phyloP scores from a whole-genome alignment of 345 rosid species.

The Bruguiera parviflora region DNA sequence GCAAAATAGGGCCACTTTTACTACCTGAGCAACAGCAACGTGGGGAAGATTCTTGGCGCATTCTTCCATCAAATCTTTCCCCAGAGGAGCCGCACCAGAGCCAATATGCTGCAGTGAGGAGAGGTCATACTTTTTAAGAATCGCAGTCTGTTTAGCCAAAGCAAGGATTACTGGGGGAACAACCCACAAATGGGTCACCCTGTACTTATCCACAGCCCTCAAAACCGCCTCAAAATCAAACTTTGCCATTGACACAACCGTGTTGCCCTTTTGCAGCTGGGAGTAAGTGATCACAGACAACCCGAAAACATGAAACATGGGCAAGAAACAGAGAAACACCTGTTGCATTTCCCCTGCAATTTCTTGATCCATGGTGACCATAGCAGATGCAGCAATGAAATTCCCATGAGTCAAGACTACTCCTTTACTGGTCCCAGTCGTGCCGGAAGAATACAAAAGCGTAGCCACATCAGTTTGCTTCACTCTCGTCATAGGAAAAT shows the following conservation, averaged over 20 bases:
- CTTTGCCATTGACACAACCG: conserved; percentile 58
- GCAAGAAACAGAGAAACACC: conserved; percentile 62
- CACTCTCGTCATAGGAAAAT: conserved; percentile 39
- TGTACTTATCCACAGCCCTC: conserved; percentile 54
- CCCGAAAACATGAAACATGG: conserved; percentile 93
- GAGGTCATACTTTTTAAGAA: conserved; percentile 52
- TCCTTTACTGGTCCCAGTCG: conserved; percentile 85
- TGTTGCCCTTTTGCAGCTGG: conserved; percentile 61
- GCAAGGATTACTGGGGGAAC: conserved; percentile 86
- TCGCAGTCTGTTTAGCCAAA: conserved; percentile 59
- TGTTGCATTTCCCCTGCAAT: conserved; percentile 45
- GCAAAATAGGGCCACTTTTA: not conserved
- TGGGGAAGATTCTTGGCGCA: conserved; percentile 60
- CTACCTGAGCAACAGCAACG: conserved; percentile 58
- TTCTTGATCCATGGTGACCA: conserved; percentile 49
- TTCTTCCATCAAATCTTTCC: conserved; percentile 83
- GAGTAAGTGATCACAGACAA: conserved; percentile 42
- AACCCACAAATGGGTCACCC: conserved; percentile 69
- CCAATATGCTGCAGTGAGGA: conserved; percentile 65
- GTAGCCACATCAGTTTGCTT: conserved; percentile 64
- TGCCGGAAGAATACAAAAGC: conserved; percentile 84
- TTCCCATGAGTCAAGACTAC: conserved; percentile 76
- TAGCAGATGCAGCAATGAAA: conserved; percentile 61
- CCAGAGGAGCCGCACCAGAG: conserved; percentile 88
- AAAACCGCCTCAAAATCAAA: conserved; percentile 59